Evolutionary conservation across 768 basidiomycete species (phyloP).

Genomic region (Kwoniella sp.): DNA sequence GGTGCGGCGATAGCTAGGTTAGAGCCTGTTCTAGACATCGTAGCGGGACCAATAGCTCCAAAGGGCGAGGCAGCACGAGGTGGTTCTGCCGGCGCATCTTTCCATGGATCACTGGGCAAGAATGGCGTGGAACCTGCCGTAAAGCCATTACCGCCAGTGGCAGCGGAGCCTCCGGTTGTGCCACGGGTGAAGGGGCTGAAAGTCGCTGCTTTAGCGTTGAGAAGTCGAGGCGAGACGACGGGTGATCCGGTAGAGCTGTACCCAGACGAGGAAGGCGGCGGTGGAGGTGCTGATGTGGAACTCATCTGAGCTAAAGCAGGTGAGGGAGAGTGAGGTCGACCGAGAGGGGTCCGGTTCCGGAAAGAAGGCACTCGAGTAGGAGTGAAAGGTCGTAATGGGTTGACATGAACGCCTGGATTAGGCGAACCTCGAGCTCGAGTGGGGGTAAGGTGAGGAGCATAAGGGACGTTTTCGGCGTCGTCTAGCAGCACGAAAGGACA

Average conservation of each 20-base stretch:
- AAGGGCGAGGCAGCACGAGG: conserved; percentile 51
- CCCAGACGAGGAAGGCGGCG: conserved; percentile 30
- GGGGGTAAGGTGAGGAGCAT: conserved; percentile 70
- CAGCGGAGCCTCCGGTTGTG: conserved; percentile 57
- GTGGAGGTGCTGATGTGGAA: conserved; percentile 54
- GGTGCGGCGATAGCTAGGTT: conserved; percentile 92
- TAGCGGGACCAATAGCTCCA: conserved; percentile 30
- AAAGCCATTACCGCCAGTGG: neutral
- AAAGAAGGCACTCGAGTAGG: conserved; percentile 55
- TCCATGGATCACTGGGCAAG: conserved; percentile 88
- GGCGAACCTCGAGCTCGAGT: conserved; percentile 69
- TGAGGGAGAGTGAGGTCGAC: conserved; percentile 51
- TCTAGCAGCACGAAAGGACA: conserved; percentile 23
- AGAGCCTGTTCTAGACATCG: conserved; percentile 46
- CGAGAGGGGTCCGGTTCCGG: conserved; percentile 47
- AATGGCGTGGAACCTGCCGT: conserved; percentile 55
- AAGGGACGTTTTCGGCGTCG: conserved; percentile 50
- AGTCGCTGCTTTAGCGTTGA: conserved; percentile 87
- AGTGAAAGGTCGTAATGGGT: conserved; percentile 65
- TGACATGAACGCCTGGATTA: conserved; percentile 60
- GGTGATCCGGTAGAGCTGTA: conserved; percentile 62
- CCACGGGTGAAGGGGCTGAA: conserved; percentile 76
- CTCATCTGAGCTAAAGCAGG: conserved; percentile 17
- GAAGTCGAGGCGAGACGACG: conserved; percentile 75
- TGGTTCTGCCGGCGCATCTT: conserved; percentile 63